Conservation (phyloP, 768 basidiomycete genomes). For the Amylocystis lapponica region DNA sequence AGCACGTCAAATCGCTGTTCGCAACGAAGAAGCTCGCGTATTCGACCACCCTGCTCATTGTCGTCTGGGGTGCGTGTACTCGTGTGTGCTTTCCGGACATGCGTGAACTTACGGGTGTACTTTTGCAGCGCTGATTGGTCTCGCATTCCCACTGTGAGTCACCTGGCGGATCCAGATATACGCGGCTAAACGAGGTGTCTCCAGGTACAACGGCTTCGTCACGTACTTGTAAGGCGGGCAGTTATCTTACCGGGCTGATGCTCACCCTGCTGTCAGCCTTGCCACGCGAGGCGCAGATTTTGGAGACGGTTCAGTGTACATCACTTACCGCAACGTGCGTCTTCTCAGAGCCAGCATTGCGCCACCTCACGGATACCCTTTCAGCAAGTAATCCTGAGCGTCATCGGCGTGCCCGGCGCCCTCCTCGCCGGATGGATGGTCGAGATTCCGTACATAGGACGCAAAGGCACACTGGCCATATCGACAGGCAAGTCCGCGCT, state of each 20-base stretch:
- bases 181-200: neutral
- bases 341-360: neutral
- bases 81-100: neutral
- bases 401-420: slow-evolving; percentile 53
- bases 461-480: slow-evolving; percentile 46
- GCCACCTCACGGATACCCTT: neutral
- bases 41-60: slow-evolving; percentile 45
- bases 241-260: neutral
- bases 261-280: slow-evolving; percentile 34
- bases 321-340: slow-evolving; percentile 67
- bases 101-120: no score
- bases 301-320: slow-evolving; percentile 63
- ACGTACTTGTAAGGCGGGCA: slow-evolving; percentile 41
- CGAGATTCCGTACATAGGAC: slow-evolving; percentile 44
- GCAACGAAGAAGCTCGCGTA: slow-evolving; percentile 43
- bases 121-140: slow-evolving; percentile 58
- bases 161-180: neutral
- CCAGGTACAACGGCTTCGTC: slow-evolving; percentile 46
- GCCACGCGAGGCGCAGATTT: slow-evolving; percentile 61
- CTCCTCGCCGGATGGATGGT: slow-evolving; percentile 49
- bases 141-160: slow-evolving; percentile 64
- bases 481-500: slow-evolving; percentile 36
- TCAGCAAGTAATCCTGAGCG: slow-evolving; percentile 51
- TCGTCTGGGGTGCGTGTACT: slow-evolving; percentile 34
- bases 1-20: slow-evolving; percentile 45